Conservation (phyloP, 164 flowering plant species). For the Vitis cinerea region DNA sequence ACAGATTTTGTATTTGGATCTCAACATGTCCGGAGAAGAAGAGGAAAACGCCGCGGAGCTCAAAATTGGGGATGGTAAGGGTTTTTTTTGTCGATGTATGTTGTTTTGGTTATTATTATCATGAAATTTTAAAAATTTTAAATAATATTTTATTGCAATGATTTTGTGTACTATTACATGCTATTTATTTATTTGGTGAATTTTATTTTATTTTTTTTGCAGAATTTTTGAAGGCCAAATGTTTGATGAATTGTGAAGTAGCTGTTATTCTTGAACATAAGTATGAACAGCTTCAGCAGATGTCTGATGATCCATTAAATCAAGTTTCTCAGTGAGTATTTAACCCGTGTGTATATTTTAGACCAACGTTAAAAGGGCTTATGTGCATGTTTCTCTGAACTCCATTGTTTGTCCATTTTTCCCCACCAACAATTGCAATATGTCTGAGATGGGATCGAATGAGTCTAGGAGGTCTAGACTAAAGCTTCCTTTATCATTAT, state of each 20-base stretch:
- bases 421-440: too few relatives aligned
- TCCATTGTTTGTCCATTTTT: too few relatives aligned
- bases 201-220: constrained; percentile 8
- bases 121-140: too few relatives aligned
- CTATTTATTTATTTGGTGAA: neutral
- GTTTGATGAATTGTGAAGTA: constrained; percentile 98
- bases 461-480: too few relatives aligned
- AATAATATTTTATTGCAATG: too few relatives aligned
- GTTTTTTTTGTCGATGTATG: neutral
- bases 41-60: constrained; percentile 99
- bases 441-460: too few relatives aligned
- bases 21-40: constrained; percentile 86
- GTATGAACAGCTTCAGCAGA: constrained; percentile 89
- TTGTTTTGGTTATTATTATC: neutral
- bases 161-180: neutral
- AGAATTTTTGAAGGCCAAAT: constrained; percentile 97
- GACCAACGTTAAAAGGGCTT: too few relatives aligned
- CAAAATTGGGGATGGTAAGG: constrained; percentile 85
- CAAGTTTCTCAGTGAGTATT: constrained; percentile 92
- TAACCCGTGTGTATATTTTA: too few relatives aligned
- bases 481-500: too few relatives aligned
- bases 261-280: constrained; percentile 87
- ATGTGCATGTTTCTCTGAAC: too few relatives aligned
- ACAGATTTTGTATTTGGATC: neutral
- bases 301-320: constrained; percentile 84